Percentiles rank a stretch among this genome's conserved stretches.
These are phyloP conservation scores for Pisolithus marmoratus DNA, from an alignment of 768 basidiomycete species.

Conservation along the genomic window DNA sequence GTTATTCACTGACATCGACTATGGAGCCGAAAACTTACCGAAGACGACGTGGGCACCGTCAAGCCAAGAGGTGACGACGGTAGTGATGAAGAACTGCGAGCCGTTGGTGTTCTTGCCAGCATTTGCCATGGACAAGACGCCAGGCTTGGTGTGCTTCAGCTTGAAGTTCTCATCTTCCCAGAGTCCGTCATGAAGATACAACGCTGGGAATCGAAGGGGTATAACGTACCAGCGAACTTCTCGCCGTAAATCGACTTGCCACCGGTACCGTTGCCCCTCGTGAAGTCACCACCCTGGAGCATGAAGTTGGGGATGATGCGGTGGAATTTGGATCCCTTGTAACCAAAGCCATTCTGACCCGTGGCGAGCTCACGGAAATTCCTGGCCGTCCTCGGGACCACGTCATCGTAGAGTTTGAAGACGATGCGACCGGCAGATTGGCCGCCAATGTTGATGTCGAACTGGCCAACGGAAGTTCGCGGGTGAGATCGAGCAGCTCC, in stretches of 20 bases:
- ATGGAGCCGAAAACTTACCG: constrained; percentile 37
- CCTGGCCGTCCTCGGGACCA: constrained; percentile 64
- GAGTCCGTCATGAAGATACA: constrained; percentile 13
- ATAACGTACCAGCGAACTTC: constrained; percentile 55
- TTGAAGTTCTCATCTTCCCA: constrained; percentile 78
- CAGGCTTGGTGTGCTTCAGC: constrained; percentile 65
- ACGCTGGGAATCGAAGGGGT: neutral
- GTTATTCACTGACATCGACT: neutral
- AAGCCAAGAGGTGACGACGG: constrained; percentile 70
- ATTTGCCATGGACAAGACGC: constrained; percentile 77
- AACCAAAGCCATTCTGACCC: constrained; percentile 69
- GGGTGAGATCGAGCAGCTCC: neutral
- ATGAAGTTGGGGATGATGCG: constrained; percentile 82
- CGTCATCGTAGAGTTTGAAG: constrained; percentile 83
- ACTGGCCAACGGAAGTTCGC: constrained; percentile 39
- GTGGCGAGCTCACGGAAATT: constrained; percentile 93
- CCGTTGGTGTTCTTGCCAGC: constrained; percentile 81
- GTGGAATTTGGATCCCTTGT: constrained; percentile 65
- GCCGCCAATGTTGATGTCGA: constrained; percentile 53
- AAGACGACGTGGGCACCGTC: constrained; percentile 86
- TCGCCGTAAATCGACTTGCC: constrained; percentile 76
- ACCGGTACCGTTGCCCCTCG: constrained; percentile 60
- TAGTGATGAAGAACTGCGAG: constrained; percentile 90
- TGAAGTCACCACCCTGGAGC: constrained; percentile 92
- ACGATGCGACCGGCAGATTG: constrained; percentile 49